Percentiles rank a stretch among this genome's conserved stretches.
Evolutionary conservation across 768 basidiomycete species (phyloP).

Genomic region (Termitomyces sp.): DNA sequence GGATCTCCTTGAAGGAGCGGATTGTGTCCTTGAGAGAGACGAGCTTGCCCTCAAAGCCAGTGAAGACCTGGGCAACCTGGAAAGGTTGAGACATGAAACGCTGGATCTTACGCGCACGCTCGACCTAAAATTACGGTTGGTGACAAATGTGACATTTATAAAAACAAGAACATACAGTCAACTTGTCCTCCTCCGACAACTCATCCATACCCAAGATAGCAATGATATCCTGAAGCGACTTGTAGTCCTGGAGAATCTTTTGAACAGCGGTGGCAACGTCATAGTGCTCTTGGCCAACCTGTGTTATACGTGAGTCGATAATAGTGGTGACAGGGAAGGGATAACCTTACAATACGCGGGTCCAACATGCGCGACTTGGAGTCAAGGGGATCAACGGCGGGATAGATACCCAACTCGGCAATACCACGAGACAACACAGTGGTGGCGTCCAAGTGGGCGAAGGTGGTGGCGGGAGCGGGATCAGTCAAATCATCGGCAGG

Average conservation of each 20-base stretch:
- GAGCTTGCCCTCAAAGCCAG: slow-evolving; percentile 97
- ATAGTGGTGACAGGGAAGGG: neutral
- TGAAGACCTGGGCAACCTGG: slow-evolving; percentile 99
- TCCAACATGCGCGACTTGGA: slow-evolving; percentile 99
- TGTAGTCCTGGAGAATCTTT: slow-evolving; percentile 97
- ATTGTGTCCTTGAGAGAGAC: slow-evolving; percentile 95
- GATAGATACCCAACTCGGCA: slow-evolving; percentile 99
- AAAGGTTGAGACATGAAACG: slow-evolving; percentile 99
- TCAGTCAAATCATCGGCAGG: slow-evolving; percentile 99
- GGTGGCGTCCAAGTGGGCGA: slow-evolving; percentile 99
- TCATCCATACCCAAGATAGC: slow-evolving; percentile 99
- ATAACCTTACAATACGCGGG: slow-evolving; percentile 86
- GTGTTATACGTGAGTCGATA: neutral
- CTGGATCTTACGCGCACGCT: slow-evolving; percentile 97
- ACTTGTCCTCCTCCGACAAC: slow-evolving; percentile 99
- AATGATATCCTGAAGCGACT: slow-evolving; percentile 98
- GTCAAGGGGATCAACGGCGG: slow-evolving; percentile 98
- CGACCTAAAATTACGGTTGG: slow-evolving; percentile 52
- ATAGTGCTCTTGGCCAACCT: slow-evolving; percentile 92
- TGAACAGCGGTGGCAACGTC: slow-evolving; percentile 94
- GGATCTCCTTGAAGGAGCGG: slow-evolving; percentile 97
- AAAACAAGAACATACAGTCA: slow-evolving; percentile 63
- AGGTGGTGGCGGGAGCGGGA: slow-evolving; percentile 98
- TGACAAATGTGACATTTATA: neutral
- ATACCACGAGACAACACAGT: slow-evolving; percentile 99